phyloP scores from a whole-genome alignment of 163 green algal species.

The Volvox carteri region DNA sequence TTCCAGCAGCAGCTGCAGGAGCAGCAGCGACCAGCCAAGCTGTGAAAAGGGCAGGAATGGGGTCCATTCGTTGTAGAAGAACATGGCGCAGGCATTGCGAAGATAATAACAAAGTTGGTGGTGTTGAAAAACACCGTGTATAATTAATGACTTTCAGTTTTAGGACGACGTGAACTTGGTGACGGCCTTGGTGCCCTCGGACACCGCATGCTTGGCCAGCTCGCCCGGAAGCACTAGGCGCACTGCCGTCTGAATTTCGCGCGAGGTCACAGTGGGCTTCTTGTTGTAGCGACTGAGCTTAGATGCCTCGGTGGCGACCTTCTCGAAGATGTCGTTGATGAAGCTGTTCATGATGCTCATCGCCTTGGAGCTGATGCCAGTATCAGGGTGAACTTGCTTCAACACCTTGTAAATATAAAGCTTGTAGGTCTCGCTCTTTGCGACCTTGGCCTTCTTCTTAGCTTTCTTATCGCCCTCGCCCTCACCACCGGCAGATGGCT shows the following conservation, averaged over 20 bases:
- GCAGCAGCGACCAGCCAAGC: constrained; percentile 20
- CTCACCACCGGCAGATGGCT: not conserved
- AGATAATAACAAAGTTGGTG: too few relatives aligned
- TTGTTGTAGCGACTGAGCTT: constrained; percentile 91
- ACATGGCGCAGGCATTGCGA: too few relatives aligned
- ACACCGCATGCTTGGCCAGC: constrained; percentile 95
- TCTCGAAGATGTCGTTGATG: constrained; percentile 94
- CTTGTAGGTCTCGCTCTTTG: constrained; percentile 71
- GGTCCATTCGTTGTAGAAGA: too few relatives aligned
- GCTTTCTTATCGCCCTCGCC: constrained; percentile 24
- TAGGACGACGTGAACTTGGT: constrained; percentile 88
- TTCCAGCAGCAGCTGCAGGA: constrained; percentile 41
- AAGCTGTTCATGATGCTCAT: constrained; percentile 87
- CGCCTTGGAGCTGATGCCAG: constrained; percentile 84
- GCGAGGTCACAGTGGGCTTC: constrained; percentile 93
- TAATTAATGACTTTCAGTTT: not conserved
- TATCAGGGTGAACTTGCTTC: constrained; percentile 91
- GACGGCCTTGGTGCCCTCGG: constrained; percentile 96
- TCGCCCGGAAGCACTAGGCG: constrained; percentile 90
- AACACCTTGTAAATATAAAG: constrained; percentile 93
- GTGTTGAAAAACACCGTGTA: constrained; percentile 41
- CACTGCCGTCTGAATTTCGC: constrained; percentile 88
- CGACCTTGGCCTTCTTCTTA: constrained; percentile 39
- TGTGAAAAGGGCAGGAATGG: constrained; percentile 46
- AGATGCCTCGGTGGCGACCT: constrained; percentile 91